A percentile compares a stretch with the other conserved stretches of the same genome.
These are phyloP conservation scores for Nemania sp. DNA, from an alignment of 2,329 filamentous ascomycete genomes.

Conservation along the genomic window DNA sequence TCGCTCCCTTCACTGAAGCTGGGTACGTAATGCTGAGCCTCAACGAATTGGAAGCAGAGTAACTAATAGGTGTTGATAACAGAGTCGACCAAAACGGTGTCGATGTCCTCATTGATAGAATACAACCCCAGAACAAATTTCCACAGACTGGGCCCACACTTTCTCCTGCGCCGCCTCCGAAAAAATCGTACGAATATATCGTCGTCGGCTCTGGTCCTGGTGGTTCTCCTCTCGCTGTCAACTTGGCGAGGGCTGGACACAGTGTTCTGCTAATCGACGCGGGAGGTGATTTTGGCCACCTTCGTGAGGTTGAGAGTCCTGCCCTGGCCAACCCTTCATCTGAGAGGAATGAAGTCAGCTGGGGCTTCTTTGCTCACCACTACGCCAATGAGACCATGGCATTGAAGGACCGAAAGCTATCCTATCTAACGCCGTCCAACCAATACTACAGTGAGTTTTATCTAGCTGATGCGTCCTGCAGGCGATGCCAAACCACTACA, in stretches of 20 bases:
- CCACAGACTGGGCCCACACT: conserved; percentile 30
- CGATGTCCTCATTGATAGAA: conserved; percentile 26
- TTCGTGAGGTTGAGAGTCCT: conserved; percentile 56
- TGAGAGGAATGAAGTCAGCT: conserved; percentile 58
- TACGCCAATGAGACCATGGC: conserved; percentile 58
- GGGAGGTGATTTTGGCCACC: conserved; percentile 58
- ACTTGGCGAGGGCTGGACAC: conserved; percentile 62
- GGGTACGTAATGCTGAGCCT: conserved; percentile 1
- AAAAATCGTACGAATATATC: conserved; percentile 60
- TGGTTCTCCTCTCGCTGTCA: conserved; percentile 60
- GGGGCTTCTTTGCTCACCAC: conserved; percentile 67
- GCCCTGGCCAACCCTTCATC: conserved; percentile 56
- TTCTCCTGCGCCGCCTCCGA: conserved; percentile 6
- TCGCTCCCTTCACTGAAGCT: conserved; percentile 25
- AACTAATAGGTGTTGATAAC: conserved; percentile 4
- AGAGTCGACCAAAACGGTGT: conserved; percentile 22
- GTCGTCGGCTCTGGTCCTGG: conserved; percentile 66
- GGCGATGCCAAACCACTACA: not conserved
- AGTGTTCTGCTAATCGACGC: conserved; percentile 62
- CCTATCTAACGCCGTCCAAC: conserved; percentile 56
- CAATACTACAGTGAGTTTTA: conserved; percentile 47
- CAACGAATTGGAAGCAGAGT: not conserved
- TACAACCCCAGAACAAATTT: conserved; percentile 28
- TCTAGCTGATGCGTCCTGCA: not conserved
- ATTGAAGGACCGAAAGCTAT: conserved; percentile 60